Base-by-base conservation (phyloP, 495 filamentous ascomycete genomes). In the Penicillium fimorum region DNA sequence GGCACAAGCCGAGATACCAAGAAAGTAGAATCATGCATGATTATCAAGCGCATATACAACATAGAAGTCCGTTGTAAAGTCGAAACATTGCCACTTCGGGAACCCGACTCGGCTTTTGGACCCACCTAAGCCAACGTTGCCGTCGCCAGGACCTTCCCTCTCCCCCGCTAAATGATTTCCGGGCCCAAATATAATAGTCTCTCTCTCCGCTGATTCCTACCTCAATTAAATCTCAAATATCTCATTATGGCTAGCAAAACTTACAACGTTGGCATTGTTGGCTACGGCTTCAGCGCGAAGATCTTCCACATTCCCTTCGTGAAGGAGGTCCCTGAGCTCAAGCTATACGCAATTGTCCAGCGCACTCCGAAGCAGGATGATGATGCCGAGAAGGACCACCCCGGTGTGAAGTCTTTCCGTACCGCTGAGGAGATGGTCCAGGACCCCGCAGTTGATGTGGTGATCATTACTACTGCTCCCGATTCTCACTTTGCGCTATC, bases 221-320 rank as follows among this genome's bases (percentile, higher is more conserved):
- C 5, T 30, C 20, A 50, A 30, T 33, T 29, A 44, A 43, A 10
- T 44, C 30, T 45, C 17, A n/a, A 10, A 43, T 15, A 32, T 35
- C 15, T 53, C 58, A 73, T 30, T 29, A 82, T 80, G 79, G 58
- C 74, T 44, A 59, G 73, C 53, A 80, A 78, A 66, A 70, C 70
- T 22, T 82, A 70, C 64, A 87, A 87, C 57, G 75, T 84, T 59
- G 82, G 77, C 52, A 62, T 88, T 46, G 73, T 88, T 56, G 85
- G 85, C 59, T 88, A 87, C 67, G 85, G 91, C 66, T 76, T 92
- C 73, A 92, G 91, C 42, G 90, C 91, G 61, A 93, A 93, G 63
- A 73, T 87, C 72, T 95, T 95, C 76, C 91, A 96, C 73, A 93
- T 96, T 70, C 91, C 91, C 55, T 88, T 94, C 72, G 86, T 96